Evolutionary conservation across 371 early-diverging fungal species (phyloP).

Genomic region (Mortierella sp.): DNA sequence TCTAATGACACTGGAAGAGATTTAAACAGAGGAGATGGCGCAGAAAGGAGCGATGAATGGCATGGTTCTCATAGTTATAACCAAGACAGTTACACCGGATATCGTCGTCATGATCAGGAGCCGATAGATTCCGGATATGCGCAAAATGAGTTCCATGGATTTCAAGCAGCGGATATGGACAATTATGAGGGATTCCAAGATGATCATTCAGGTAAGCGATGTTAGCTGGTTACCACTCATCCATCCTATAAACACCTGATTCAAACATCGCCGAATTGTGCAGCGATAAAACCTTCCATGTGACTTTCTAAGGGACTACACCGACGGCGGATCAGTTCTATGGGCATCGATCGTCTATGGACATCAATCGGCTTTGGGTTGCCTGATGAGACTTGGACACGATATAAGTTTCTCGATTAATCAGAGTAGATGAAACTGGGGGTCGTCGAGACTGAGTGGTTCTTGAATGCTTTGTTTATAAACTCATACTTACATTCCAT

Average conservation of each 20-base stretch:
- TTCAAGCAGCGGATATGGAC: background rate
- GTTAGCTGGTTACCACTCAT: background rate
- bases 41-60: background rate
- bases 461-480: background rate
- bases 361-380: too few species aligned
- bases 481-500: constrained; percentile 2
- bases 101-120: background rate
- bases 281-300: background rate
- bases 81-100: background rate
- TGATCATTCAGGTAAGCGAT: constrained; percentile 4
- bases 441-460: too few species aligned
- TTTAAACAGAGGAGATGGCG: background rate
- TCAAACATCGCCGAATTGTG: too few species aligned
- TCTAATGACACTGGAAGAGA: background rate
- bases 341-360: too few species aligned
- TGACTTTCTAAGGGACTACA: background rate
- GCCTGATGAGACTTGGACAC: background rate
- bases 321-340: background rate
- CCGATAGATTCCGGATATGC: background rate
- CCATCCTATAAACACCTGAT: background rate
- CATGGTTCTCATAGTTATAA: background rate
- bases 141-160: background rate
- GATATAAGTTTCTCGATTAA: background rate
- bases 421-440: background rate
- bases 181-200: background rate